Percentiles rank a stretch among this genome's conserved stretches.
These are phyloP conservation scores for Lathyrus tuberosus DNA, from an alignment of 306 rosid genomes.

Conservation along the genomic window DNA sequence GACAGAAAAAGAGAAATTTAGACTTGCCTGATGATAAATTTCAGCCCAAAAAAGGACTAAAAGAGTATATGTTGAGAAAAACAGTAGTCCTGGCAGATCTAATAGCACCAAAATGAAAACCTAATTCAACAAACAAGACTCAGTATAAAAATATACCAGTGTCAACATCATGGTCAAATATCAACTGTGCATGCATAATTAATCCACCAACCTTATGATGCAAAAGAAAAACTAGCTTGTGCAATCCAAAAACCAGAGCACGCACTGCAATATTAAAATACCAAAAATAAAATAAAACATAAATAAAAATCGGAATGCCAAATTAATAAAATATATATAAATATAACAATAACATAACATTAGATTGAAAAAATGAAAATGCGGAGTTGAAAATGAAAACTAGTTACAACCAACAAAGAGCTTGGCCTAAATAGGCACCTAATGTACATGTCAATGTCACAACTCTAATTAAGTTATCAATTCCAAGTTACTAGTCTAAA, in stretches of 20 bases:
- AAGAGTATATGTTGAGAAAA: slow-evolving; percentile 92
- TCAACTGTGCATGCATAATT: slow-evolving; percentile 10
- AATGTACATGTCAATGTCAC: slow-evolving; percentile 39
- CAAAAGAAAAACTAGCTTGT: slow-evolving; percentile 66
- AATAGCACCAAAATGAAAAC: slow-evolving; percentile 60
- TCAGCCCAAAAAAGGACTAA: slow-evolving; percentile 98
- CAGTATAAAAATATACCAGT: slow-evolving; percentile 35
- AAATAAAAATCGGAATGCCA: background rate
- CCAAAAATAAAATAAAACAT: background rate
- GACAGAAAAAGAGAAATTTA: slow-evolving; percentile 14
- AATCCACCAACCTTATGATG: slow-evolving; percentile 84
- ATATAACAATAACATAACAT: too few species aligned
- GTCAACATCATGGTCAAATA: background rate
- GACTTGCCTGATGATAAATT: slow-evolving; percentile 90
- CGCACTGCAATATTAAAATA: slow-evolving; percentile 67
- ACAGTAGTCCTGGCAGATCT: slow-evolving; percentile 90
- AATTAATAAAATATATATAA: background rate
- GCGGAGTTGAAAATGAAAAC: too few species aligned
- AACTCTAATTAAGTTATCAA: slow-evolving; percentile 13
- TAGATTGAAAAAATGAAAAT: too few species aligned
- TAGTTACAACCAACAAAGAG: background rate
- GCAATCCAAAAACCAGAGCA: slow-evolving; percentile 90
- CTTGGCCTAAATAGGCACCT: slow-evolving; percentile 17
- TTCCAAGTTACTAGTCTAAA: slow-evolving; percentile 28
- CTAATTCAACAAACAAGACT: slow-evolving; percentile 55